A percentile compares a stretch with the other conserved stretches of the same genome.
Conservation (phyloP, 2,329 filamentous ascomycete genomes). For the Phaeosphaeria sp. region DNA sequence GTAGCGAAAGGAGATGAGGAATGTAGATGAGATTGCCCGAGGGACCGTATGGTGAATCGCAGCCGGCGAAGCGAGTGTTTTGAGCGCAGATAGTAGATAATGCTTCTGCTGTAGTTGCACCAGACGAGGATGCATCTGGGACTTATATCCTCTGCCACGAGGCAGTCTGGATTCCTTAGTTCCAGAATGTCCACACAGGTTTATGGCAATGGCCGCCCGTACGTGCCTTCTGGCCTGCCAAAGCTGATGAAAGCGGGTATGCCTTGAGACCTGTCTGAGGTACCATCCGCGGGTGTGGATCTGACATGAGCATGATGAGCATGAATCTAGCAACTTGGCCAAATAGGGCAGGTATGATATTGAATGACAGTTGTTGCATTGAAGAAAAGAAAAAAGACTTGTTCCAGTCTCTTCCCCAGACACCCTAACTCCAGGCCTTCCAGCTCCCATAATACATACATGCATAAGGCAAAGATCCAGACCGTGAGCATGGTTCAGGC, state of each 20-base stretch:
- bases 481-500: slow-evolving; percentile 22
- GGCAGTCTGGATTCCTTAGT: slow-evolving; percentile 41
- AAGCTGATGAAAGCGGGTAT: slow-evolving; percentile 31
- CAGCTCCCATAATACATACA: slow-evolving; percentile 29
- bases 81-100: slow-evolving; percentile 13
- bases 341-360: slow-evolving; percentile 19
- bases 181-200: slow-evolving; percentile 35
- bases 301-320: slow-evolving; percentile 22
- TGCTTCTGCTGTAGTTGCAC: slow-evolving; percentile 14
- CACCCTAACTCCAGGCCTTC: slow-evolving; percentile 38
- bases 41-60: slow-evolving; percentile 12
- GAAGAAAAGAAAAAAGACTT: slow-evolving; percentile 20
- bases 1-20: slow-evolving; percentile 21
- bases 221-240: slow-evolving; percentile 18
- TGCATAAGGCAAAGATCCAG: slow-evolving; percentile 31
- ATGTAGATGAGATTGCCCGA: slow-evolving; percentile 20
- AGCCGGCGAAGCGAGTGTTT: slow-evolving; percentile 18
- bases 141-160: slow-evolving; percentile 37
- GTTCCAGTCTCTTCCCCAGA: slow-evolving; percentile 33
- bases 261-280: slow-evolving; percentile 31
- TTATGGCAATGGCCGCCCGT: slow-evolving; percentile 27
- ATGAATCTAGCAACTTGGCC: no score
- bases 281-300: slow-evolving; percentile 12
- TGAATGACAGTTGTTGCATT: slow-evolving; percentile 16
- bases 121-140: slow-evolving; percentile 16